Evolutionary conservation across 2,329 filamentous ascomycete species (phyloP).

Genomic region (Ascochyta lentis): DNA sequence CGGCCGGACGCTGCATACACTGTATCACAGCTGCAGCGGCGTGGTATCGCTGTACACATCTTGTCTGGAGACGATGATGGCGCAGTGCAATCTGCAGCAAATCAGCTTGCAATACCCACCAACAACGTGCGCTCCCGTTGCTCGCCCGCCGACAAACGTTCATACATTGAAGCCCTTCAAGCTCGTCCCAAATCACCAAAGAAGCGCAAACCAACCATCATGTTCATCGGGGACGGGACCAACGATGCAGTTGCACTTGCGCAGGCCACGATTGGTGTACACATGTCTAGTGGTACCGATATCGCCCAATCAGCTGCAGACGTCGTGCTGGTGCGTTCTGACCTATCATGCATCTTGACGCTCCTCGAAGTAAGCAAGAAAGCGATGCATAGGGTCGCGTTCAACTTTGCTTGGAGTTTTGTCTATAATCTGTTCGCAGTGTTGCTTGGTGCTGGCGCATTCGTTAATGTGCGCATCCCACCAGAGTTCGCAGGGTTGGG

Average conservation of each 20-base stretch:
- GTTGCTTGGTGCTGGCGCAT: conserved; percentile 65
- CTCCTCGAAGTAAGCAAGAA: conserved; percentile 61
- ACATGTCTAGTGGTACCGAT: conserved; percentile 66
- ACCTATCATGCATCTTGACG: conserved; percentile 62
- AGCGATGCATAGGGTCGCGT: conserved; percentile 53
- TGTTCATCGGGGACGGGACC: conserved; percentile 82
- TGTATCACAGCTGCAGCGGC: conserved; percentile 57
- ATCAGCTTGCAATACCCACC: conserved; percentile 40
- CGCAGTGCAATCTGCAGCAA: conserved; percentile 57
- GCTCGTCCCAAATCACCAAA: not conserved
- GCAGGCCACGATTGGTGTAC: conserved; percentile 72
- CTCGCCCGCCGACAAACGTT: conserved; percentile 61
- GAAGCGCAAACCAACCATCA: conserved; percentile 50
- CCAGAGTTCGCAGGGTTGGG: conserved; percentile 72
- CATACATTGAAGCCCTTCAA: conserved; percentile 55
- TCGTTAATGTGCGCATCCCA: conserved; percentile 64
- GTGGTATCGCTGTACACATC: conserved; percentile 59
- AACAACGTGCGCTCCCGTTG: conserved; percentile 55
- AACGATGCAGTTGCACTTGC: conserved; percentile 79
- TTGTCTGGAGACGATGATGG: conserved; percentile 64
- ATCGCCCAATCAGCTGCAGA: conserved; percentile 72
- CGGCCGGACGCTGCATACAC: conserved; percentile 60
- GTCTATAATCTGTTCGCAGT: conserved; percentile 75
- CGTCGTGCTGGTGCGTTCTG: conserved; percentile 68
- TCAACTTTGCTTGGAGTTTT: conserved; percentile 76